Evolutionary conservation across 306 rosid genomes (phyloP), one percentile per base, ranked within the genome.

Genomic region (Medicago truncatula): DNA sequence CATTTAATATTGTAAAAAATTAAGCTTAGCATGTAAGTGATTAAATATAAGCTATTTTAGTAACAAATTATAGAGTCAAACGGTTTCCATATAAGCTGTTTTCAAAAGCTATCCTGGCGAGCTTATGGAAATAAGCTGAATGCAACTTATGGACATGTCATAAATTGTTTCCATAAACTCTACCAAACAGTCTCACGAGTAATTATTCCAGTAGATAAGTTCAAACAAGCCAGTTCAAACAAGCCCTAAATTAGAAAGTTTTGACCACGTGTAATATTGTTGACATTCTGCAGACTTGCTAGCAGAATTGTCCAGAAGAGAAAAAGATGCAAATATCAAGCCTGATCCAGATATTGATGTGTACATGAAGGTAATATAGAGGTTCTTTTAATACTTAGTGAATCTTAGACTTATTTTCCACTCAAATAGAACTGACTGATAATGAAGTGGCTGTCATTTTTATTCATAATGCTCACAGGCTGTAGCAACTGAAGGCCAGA

Each of bases 341-440:
- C 91, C 91, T 68, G 91, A 89, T 60, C 84, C 84, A 54, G 89
- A 89, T 63, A 9, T 89, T 56, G 94, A 89, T 82, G 77, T 87
- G 71, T 82, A 75, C 79, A 89, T 89, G 94, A 89, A 89, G 88
- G 94, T 85, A 76, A 71, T 36, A 15, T 23, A 34, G n/a, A 40
- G 0, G 7, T 43, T 43, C 34, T 43, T 43, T 8, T 43, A 9
- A 9, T 43, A 9, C 49, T 43, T 0, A 47, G 16, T 23, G 53
- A 17, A 47, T 40, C 46, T 2, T 73, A 56, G 25, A 73, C 67
- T 77, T 66, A 23, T 25, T 50, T 76, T 66, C 40, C 71, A 60
- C 50, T 64, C 8, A 70, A 58, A 70, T 28, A 3, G 3, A 28
- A 4, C 0, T 28, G 3, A 34, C 38, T 28, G 31, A 34, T 69